phyloP scores from a whole-genome alignment of 2,329 filamentous ascomycete genomes.

The Neonectria faginata region DNA sequence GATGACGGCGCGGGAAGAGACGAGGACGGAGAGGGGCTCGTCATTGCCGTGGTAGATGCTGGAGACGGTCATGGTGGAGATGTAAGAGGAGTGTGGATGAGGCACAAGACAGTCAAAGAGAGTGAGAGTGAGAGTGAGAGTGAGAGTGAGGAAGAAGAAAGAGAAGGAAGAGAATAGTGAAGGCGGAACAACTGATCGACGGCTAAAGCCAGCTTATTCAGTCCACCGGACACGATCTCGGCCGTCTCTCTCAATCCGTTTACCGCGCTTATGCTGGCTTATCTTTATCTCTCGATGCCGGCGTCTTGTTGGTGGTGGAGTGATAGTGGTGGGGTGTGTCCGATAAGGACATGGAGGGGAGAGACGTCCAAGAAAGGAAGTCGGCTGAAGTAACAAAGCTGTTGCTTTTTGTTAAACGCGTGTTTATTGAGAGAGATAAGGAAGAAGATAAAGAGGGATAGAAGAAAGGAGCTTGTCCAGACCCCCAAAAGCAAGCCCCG shows the following conservation, averaged over 20 bases:
- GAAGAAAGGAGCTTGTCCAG: conserved; percentile 4
- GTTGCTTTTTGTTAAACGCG: conserved; percentile 8
- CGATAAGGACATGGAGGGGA: conserved; percentile 36
- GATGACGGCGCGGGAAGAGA: conserved; percentile 85
- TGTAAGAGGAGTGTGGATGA: conserved; percentile 1
- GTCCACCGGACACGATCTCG: conserved; percentile 21
- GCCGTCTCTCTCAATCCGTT: conserved; percentile 6
- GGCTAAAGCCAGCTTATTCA: conserved; percentile 19
- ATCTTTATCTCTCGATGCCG: conserved; percentile 39
- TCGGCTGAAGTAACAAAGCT: conserved; percentile 13
- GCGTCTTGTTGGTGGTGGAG: conserved; percentile 21
- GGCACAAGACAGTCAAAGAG: not conserved
- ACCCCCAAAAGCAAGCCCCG: not conserved
- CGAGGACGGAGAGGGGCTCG: conserved; percentile 75
- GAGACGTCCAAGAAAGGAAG: conserved; percentile 29
- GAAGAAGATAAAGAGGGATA: not conserved
- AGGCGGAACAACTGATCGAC: conserved; percentile 15
- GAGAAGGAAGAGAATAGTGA: conserved; percentile 24
- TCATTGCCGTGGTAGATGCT: conserved; percentile 36
- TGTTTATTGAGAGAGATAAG: not conserved
- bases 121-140: conserved; percentile 6
- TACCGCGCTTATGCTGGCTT: conserved; percentile 25
- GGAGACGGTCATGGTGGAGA: conserved; percentile 49
- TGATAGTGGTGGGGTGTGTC: conserved; percentile 40
- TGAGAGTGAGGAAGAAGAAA: conserved; percentile 4